A percentile compares a stretch with the other conserved stretches of the same genome.
Evolutionary conservation across 2,329 filamentous ascomycete species (phyloP).

Genomic region (Calonectria hongkongensis): DNA sequence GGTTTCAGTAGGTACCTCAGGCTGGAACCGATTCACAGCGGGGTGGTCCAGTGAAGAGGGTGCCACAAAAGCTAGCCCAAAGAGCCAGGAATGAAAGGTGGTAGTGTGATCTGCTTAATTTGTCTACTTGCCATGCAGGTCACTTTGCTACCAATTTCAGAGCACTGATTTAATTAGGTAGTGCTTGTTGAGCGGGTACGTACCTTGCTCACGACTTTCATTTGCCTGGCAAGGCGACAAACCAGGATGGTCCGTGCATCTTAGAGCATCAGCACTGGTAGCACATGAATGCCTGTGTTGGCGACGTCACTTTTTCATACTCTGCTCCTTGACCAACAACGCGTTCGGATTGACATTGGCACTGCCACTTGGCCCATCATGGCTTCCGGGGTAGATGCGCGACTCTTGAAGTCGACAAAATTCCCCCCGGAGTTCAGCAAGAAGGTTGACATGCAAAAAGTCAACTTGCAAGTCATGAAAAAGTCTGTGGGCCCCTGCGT

Average conservation of each 20-base stretch:
- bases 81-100: neutral
- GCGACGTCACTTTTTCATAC: conserved; percentile 58
- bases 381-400: conserved; percentile 90
- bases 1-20: conserved; percentile 4
- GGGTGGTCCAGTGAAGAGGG: neutral
- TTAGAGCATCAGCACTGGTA: conserved; percentile 19
- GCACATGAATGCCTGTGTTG: conserved; percentile 33
- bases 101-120: neutral
- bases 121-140: neutral
- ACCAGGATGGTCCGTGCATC: conserved; percentile 34
- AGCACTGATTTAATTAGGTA: neutral
- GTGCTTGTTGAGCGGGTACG: conserved; percentile 1
- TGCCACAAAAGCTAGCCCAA: neutral
- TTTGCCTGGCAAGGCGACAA: conserved; percentile 19
- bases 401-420: conserved; percentile 92
- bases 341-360: conserved; percentile 45
- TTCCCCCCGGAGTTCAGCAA: conserved; percentile 95
- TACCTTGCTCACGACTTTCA: conserved; percentile 8
- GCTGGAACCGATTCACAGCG: neutral
- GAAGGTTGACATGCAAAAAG: conserved; percentile 98
- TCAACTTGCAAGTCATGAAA: conserved; percentile 98
- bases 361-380: conserved; percentile 67
- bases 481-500: conserved; percentile 75
- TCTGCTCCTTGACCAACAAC: conserved; percentile 50
- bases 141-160: neutral